A percentile compares a stretch with the other conserved stretches of the same genome.
Conservation (phyloP, 148 eudicot species). For the Camellia granthamiana region DNA sequence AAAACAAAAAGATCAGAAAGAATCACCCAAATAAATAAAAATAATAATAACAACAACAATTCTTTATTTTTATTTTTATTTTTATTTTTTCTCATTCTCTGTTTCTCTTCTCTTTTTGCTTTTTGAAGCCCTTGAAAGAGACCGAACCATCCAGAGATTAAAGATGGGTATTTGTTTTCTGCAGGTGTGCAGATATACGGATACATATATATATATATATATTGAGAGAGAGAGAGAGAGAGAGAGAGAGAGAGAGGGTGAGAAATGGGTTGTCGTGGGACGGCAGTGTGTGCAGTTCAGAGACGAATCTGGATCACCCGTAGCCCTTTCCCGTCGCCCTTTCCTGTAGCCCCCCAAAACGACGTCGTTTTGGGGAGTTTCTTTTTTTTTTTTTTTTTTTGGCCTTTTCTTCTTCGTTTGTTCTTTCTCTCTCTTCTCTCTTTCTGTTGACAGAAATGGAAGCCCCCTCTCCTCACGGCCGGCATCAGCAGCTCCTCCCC, state of each 20-base stretch:
- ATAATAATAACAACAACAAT: not conserved
- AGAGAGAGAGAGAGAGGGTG: not conserved
- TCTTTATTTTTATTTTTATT: not conserved
- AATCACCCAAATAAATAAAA: slow-evolving; percentile 18
- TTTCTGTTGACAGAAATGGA: too few relatives aligned
- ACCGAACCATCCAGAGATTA: slow-evolving; percentile 25
- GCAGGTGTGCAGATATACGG: slow-evolving; percentile 20
- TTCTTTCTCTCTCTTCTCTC: too few relatives aligned
- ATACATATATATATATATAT: not conserved
- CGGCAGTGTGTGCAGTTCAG: slow-evolving; percentile 12
- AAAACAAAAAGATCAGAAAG: slow-evolving; percentile 28
- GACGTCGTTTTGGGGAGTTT: too few relatives aligned
- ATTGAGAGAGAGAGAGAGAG: not conserved
- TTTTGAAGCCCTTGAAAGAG: slow-evolving; percentile 31
- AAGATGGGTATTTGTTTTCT: slow-evolving; percentile 26
- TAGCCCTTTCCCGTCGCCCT: too few relatives aligned
- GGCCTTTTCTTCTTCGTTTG: too few relatives aligned
- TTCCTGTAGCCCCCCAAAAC: too few relatives aligned
- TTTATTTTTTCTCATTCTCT: not conserved
- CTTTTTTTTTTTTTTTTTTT: too few relatives aligned
- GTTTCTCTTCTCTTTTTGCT: slow-evolving; percentile 6
- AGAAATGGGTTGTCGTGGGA: not conserved
- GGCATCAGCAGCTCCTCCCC: too few relatives aligned
- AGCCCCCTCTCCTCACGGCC: too few relatives aligned
- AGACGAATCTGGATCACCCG: too few relatives aligned